Percentiles rank a stretch among this genome's conserved stretches.
Evolutionary conservation across 768 basidiomycete genomes (phyloP).

Genomic region (Lentinula raphanica): DNA sequence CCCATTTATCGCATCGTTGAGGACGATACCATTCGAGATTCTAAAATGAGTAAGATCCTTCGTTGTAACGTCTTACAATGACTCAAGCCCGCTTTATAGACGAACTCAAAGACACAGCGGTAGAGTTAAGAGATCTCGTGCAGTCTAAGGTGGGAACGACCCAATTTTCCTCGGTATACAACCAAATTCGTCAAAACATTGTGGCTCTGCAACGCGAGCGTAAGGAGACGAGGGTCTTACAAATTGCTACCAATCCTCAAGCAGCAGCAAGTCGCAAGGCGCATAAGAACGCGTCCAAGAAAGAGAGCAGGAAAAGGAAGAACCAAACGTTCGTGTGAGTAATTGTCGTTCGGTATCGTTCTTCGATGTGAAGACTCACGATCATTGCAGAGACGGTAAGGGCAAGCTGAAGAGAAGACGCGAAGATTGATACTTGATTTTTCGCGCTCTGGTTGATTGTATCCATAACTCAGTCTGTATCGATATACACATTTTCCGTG

Average conservation of each 20-base stretch:
- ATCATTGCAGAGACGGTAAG: conserved; percentile 37
- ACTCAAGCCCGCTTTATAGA: conserved; percentile 36
- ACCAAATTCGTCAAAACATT: conserved; percentile 68
- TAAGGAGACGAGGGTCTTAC: conserved; percentile 51
- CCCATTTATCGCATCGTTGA: conserved; percentile 86
- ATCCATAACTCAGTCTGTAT: background rate
- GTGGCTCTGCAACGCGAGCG: conserved; percentile 66
- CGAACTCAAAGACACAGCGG: conserved; percentile 74
- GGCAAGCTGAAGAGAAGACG: conserved; percentile 43
- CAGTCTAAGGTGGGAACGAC: conserved; percentile 86
- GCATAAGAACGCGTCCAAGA: conserved; percentile 70
- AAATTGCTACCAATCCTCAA: conserved; percentile 69
- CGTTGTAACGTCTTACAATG: background rate
- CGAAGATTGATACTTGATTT: conserved; percentile 21
- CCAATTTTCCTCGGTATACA: conserved; percentile 75
- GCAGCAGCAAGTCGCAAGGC: conserved; percentile 70
- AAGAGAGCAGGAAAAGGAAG: conserved; percentile 83
- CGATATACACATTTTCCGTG: background rate
- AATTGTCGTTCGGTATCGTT: background rate
- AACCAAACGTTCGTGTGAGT: conserved; percentile 55
- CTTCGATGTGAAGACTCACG: background rate
- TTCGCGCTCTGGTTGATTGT: background rate
- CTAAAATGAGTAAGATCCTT: conserved; percentile 56
- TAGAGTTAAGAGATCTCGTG: conserved; percentile 83
- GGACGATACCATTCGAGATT: conserved; percentile 77